Evolutionary conservation across 805 yeast genomes (phyloP).

Genomic region (Ogataea dorogensis): DNA sequence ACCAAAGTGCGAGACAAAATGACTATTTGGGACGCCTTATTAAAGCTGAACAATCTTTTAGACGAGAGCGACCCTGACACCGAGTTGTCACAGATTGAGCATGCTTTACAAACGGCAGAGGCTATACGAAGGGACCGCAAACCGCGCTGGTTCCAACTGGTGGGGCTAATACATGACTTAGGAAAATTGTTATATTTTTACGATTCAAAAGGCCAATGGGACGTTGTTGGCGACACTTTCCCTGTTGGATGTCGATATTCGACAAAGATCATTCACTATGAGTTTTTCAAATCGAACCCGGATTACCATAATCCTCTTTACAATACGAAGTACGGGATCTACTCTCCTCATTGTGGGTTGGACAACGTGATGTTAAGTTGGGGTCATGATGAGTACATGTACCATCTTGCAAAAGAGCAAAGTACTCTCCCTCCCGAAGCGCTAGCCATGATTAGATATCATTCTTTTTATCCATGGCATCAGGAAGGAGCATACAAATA

Average conservation of each 20-base stretch:
- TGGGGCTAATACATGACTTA: conserved; percentile 68
- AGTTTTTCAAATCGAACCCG: conserved; percentile 58
- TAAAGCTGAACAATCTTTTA: conserved; percentile 55
- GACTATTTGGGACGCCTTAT: conserved; percentile 72
- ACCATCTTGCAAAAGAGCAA: conserved; percentile 63
- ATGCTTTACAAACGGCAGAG: conserved; percentile 73
- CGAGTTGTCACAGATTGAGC: conserved; percentile 70
- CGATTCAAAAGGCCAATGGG: conserved; percentile 77
- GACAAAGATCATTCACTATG: conserved; percentile 57
- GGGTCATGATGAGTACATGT: conserved; percentile 83
- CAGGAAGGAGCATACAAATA: conserved; percentile 64
- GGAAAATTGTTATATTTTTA: conserved; percentile 68
- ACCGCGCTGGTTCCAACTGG: conserved; percentile 76
- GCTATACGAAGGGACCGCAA: conserved; percentile 65
- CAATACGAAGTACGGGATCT: conserved; percentile 64
- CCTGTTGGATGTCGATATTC: conserved; percentile 71
- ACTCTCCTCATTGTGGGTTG: conserved; percentile 61
- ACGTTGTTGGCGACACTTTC: conserved; percentile 76
- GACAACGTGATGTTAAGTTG: conserved; percentile 71
- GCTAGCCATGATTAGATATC: conserved; percentile 72
- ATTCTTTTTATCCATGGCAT: conserved; percentile 77
- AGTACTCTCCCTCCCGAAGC: conserved; percentile 65
- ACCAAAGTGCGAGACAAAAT: conserved; percentile 63
- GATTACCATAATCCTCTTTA: conserved; percentile 63
- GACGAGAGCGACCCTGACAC: conserved; percentile 79